phyloP scores from a whole-genome alignment of 306 rosid genomes.

The Castanospermum australe region DNA sequence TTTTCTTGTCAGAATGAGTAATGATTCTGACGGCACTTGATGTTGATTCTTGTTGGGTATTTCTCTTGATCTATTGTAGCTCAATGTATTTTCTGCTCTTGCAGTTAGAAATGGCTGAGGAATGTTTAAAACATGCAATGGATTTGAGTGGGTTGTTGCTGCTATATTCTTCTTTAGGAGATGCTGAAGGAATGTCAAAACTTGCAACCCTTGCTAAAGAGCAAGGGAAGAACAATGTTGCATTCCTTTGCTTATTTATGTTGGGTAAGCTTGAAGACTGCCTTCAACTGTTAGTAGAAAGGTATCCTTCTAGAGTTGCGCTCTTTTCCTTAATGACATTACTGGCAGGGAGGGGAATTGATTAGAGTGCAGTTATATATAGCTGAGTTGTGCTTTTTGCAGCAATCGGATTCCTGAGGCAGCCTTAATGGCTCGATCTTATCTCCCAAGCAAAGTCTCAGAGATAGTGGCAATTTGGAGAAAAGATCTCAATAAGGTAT shows the following conservation, averaged over 20 bases:
- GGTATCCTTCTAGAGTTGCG: slow-evolving; percentile 48
- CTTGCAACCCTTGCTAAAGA: slow-evolving; percentile 91
- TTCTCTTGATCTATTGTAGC: slow-evolving; percentile 22
- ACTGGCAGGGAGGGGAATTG: slow-evolving; percentile 3
- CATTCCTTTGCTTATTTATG: slow-evolving; percentile 92
- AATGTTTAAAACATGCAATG: slow-evolving; percentile 80
- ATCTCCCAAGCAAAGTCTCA: slow-evolving; percentile 97
- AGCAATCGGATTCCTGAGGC: slow-evolving; percentile 99
- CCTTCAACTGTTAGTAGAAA: slow-evolving; percentile 91
- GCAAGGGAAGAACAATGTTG: slow-evolving; percentile 98
- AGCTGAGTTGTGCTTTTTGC: slow-evolving; percentile 33
- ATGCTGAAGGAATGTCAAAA: slow-evolving; percentile 85
- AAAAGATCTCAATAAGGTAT: slow-evolving; percentile 89
- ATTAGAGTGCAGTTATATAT: slow-evolving; percentile 22
- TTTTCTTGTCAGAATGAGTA: neutral
- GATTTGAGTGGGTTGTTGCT: slow-evolving; percentile 96
- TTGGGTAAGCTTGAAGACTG: slow-evolving; percentile 98
- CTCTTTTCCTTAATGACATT: slow-evolving; percentile 10
- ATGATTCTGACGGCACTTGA: neutral
- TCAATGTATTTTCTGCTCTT: slow-evolving; percentile 33
- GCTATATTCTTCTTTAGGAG: slow-evolving; percentile 97
- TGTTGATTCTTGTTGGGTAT: slow-evolving; percentile 21
- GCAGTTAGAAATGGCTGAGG: slow-evolving; percentile 98
- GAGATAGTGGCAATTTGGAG: slow-evolving; percentile 98
- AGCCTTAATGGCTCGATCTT: slow-evolving; percentile 97